These are phyloP conservation scores for Microcera coccophila DNA, from an alignment of 2,329 filamentous ascomycete genomes.

Conservation along the genomic window DNA sequence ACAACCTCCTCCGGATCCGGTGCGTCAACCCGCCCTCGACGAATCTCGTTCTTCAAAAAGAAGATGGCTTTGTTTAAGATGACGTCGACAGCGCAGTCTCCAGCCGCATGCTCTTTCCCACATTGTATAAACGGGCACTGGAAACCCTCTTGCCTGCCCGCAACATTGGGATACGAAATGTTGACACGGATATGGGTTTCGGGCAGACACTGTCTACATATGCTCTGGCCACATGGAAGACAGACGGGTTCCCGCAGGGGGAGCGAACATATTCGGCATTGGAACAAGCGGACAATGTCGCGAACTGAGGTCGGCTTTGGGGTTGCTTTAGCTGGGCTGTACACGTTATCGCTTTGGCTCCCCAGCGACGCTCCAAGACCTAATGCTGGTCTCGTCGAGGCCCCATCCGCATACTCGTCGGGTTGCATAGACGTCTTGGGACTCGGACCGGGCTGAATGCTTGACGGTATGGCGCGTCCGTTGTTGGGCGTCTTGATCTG, in stretches of 20 bases:
- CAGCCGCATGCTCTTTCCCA: slow-evolving; percentile 65
- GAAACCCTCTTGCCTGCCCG: slow-evolving; percentile 65
- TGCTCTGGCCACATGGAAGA: slow-evolving; percentile 73
- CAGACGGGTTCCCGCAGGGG: slow-evolving; percentile 67
- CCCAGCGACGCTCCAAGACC: slow-evolving; percentile 6
- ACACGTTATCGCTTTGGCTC: no score
- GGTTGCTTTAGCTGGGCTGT: neutral
- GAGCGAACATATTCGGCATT: slow-evolving; percentile 70
- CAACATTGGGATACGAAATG: slow-evolving; percentile 72
- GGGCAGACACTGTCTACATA: slow-evolving; percentile 75
- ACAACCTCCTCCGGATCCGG: slow-evolving; percentile 24
- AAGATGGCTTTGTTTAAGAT: slow-evolving; percentile 68
- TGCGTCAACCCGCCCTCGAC: slow-evolving; percentile 34
- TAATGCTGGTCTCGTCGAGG: slow-evolving; percentile 8
- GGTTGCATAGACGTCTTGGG: slow-evolving; percentile 20
- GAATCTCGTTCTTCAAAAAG: slow-evolving; percentile 53
- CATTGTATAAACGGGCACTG: slow-evolving; percentile 69
- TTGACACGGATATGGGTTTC: slow-evolving; percentile 59
- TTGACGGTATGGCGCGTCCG: no score
- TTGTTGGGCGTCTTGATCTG: no score
- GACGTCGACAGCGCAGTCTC: slow-evolving; percentile 75
- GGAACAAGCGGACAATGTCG: slow-evolving; percentile 61
- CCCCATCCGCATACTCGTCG: slow-evolving; percentile 12
- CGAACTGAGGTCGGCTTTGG: slow-evolving; percentile 10
- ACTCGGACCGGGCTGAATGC: no score